These are phyloP conservation scores for Cronartium ribicola DNA, from an alignment of 1,284 basidiomycete species.

Conservation along the genomic window DNA sequence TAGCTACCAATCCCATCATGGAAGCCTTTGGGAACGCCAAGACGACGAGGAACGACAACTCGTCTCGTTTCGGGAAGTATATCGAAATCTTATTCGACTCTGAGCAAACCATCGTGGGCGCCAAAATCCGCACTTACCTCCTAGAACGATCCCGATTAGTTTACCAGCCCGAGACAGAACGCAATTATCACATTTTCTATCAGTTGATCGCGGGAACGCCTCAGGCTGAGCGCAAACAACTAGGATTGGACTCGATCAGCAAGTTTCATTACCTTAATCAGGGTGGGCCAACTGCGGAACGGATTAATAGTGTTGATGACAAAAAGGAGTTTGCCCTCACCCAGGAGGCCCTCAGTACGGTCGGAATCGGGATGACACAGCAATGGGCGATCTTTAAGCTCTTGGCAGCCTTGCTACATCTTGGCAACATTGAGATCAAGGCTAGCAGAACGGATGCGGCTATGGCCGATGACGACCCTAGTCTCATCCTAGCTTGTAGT, in stretches of 20 bases:
- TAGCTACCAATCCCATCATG: conserved; percentile 97
- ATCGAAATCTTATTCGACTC: conserved; percentile 99
- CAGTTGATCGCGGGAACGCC: conserved; percentile 97
- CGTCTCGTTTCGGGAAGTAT: conserved; percentile 97
- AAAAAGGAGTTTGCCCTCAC: conserved; percentile 90
- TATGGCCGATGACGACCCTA: conserved; percentile 77
- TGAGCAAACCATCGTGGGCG: conserved; percentile 91
- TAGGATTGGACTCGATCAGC: conserved; percentile 74
- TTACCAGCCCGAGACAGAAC: conserved; percentile 91
- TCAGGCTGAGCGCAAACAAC: conserved; percentile 86
- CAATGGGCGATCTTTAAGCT: conserved; percentile 98
- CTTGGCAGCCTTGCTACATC: conserved; percentile 85
- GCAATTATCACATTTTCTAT: conserved; percentile 99
- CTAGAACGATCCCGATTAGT: conserved; percentile 95
- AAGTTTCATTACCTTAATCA: conserved; percentile 92
- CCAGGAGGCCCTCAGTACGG: conserved; percentile 88
- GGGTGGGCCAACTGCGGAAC: conserved; percentile 78
- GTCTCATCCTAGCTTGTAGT: conserved; percentile 73
- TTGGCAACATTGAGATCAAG: conserved; percentile 90
- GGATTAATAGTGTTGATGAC: conserved; percentile 86
- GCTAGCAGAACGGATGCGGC: conserved; percentile 75
- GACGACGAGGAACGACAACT: conserved; percentile 98
- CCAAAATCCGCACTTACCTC: conserved; percentile 93
- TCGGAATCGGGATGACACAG: conserved; percentile 92
- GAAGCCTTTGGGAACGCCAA: conserved; percentile 99